These are phyloP conservation scores for Nymphaea colorata DNA, from an alignment of 164 flowering plant species.

Conservation along the genomic window DNA sequence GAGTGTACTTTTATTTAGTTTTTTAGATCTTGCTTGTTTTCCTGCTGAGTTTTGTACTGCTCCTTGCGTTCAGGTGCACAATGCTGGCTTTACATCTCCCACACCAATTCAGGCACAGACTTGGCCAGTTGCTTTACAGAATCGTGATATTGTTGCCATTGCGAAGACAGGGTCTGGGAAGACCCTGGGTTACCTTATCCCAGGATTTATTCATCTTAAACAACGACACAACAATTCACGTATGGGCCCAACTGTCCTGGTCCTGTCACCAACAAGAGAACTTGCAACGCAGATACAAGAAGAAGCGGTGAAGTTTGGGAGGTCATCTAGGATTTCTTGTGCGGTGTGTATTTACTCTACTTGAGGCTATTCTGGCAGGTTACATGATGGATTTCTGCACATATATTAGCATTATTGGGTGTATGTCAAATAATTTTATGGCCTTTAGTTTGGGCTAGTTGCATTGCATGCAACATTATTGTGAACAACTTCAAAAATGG, in stretches of 20 bases:
- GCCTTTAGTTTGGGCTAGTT: no score
- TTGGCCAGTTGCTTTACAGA: conserved; percentile 78
- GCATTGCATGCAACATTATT: no score
- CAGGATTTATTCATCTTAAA: conserved; percentile 74
- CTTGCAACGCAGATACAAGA: conserved; percentile 89
- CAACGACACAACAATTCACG: conserved; percentile 34
- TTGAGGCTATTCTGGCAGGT: neutral
- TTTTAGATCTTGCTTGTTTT: neutral
- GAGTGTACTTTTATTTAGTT: neutral
- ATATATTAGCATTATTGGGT: neutral
- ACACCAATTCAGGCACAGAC: conserved; percentile 96
- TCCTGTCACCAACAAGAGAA: conserved; percentile 88
- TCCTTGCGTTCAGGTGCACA: conserved; percentile 36
- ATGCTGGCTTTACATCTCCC: conserved; percentile 81
- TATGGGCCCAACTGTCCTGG: conserved; percentile 80
- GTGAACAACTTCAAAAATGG: no score
- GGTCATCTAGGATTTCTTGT: conserved; percentile 71
- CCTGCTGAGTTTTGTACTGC: neutral
- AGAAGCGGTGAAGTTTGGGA: conserved; percentile 80
- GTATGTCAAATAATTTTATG: no score
- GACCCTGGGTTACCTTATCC: conserved; percentile 79
- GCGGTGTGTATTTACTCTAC: conserved; percentile 31
- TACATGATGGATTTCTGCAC: neutral
- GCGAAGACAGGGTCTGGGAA: conserved; percentile 98
- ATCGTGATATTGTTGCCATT: conserved; percentile 80